Base-by-base conservation (phyloP, 106 monocot species). In the Dioscorea alata region DNA sequence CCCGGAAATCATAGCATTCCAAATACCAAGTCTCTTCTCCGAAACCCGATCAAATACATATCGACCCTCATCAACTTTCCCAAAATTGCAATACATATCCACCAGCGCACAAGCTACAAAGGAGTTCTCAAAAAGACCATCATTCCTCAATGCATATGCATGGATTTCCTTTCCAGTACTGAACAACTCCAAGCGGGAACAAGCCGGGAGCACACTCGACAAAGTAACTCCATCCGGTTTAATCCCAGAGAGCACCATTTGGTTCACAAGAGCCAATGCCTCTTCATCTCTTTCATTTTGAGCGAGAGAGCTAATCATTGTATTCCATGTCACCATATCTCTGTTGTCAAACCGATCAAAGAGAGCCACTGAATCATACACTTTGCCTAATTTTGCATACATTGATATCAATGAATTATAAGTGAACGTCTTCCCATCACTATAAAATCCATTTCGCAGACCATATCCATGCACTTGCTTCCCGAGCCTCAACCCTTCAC, bases 1-100 rank as follows among this genome's bases (percentile, higher is more conserved):
- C 22, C 96, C 96, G 3, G 86, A 76, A 58, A 97, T 86, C 92
- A 97, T 89, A 21, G 96, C 96, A 70, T 97, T 97, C 92, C 96
- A 97, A 20, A 92, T 73, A 12, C 91, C 95, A 57, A 84, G 81
- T 51, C 84, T 82, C 6, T 57, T 59, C 19, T 78, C 80, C 4
- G 64, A 49, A 20, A 89, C 78, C 18, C 71, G 28, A 34, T 74
- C 80, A 33, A 96, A 96, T 25, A 92, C 88, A 20, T 57, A 18
- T 13, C 79, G 69, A 6, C 78, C 90, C 69, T 71, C 70, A 48
- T 69, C 66, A 7, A 90, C 83, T 59, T 51, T 65, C 23, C 84
- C 88, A 76, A 83, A 81, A 33, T 82, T 95, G 67, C 88, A 83
- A 50, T 95, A 95, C 88, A 95, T 80, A 35, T 95, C 88, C 31